Base-by-base conservation (phyloP, 2,329 filamentous ascomycete genomes). In the Zalaria sp. region DNA sequence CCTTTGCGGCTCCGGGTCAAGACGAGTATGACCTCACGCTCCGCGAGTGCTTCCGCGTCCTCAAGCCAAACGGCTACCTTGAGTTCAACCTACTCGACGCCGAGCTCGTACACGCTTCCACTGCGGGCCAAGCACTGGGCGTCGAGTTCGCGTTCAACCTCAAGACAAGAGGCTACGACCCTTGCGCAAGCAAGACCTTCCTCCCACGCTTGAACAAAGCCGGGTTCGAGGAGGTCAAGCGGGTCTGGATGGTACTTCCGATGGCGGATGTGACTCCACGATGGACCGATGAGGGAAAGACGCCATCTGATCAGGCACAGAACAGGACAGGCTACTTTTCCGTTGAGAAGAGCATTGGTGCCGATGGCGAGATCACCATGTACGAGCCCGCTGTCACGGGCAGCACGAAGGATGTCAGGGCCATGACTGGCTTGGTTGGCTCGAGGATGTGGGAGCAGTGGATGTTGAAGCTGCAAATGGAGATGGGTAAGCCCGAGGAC, bases 401-500 rank as follows among this genome's bases (percentile, higher is more conserved):
- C 28, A 57, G 52, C 39, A 60, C 57, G 5, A 47, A 48, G 25
- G 56, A 57, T 37, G 57, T 59, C n/a, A 52, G 54, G 18, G 57
- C 57, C 34, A 69, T 94, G 49, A 82, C 83, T 8, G 88, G 88
- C 18, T 65, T 96, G 34, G 77, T 89, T 1, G 91, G 86, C 4
- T 80, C 82, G 26, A 91, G 87, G 79, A 79, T 80, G 58, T 98
- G 88, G 89, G 91, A 98, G 72, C 83, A 85, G 59, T 98, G 91
- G 91, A 74, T 96, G 60, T 66, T 95, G 50, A 84, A 86, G 55
- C 73, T 89, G 53, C 83, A 91, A 65, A 75, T 81, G 64, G 88
- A 95, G 67, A 91, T 85, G 56, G 82, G 83, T 26, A 79, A 85
- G 56, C 67, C 69, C 29, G 66, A 69, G 43, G 59, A 63, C 37